Percentiles rank a stretch among this genome's conserved stretches.
Conservation (phyloP, 208 protist species). For the Wallacemonas sp. region DNA sequence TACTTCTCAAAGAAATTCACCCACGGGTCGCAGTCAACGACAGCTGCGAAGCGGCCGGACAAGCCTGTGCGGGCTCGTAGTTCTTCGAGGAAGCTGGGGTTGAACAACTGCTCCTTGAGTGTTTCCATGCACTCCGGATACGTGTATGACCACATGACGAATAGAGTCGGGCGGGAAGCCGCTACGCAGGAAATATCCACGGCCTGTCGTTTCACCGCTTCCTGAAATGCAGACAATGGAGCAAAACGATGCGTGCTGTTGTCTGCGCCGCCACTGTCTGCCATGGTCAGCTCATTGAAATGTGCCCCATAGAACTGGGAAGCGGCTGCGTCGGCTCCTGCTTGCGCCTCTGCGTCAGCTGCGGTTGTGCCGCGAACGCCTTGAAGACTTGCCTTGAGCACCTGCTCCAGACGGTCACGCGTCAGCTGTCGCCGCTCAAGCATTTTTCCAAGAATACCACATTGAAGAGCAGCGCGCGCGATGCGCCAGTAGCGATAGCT, state of each 20-base stretch:
- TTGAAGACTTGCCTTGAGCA: conserved; percentile 32
- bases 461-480: conserved; percentile 66
- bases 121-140: conserved; percentile 53
- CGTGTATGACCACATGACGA: conserved; percentile 75
- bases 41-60: conserved; percentile 18
- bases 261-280: conserved; percentile 19
- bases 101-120: conserved; percentile 68
- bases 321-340: neutral
- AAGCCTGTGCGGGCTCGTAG: conserved; percentile 17
- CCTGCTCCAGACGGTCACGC: conserved; percentile 44
- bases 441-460: conserved; percentile 64
- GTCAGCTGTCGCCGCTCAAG: conserved; percentile 50
- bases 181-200: conserved; percentile 61
- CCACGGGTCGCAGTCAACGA: conserved; percentile 68
- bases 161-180: conserved; percentile 58
- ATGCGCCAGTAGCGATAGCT: conserved; percentile 57
- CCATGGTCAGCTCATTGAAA: conserved; percentile 25
- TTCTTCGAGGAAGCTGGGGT: conserved; percentile 27
- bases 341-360: neutral
- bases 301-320: conserved; percentile 27
- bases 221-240: conserved; percentile 44
- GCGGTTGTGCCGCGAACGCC: neutral
- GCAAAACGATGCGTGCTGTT: conserved; percentile 12
- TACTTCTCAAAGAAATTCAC: conserved; percentile 45
- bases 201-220: conserved; percentile 37